Conservation (phyloP, 495 filamentous ascomycete genomes). For the Neurospora terricola region DNA sequence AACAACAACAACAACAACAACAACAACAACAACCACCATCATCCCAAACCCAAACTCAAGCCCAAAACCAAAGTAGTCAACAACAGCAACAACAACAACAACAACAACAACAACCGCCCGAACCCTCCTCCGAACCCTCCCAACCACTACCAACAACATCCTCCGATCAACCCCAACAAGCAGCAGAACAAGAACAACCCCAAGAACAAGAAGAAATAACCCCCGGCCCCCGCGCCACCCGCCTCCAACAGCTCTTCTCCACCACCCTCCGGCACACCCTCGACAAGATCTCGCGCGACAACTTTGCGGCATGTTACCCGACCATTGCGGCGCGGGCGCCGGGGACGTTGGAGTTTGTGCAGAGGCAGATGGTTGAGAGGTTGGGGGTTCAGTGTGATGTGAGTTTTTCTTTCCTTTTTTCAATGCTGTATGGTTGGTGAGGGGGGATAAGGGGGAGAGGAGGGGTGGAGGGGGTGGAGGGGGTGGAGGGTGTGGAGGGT, state of each 20-base stretch:
- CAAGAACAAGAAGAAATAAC: slow-evolving; percentile 36
- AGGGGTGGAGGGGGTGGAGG: too few species aligned
- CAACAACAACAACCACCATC: neutral
- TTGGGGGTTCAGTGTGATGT: slow-evolving; percentile 48
- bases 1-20: slow-evolving; percentile 4
- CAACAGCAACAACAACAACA: neutral
- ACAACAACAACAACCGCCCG: neutral
- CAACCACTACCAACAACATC: neutral
- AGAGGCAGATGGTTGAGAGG: slow-evolving; percentile 58
- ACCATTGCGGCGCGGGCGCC: slow-evolving; percentile 64
- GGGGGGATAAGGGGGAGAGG: too few species aligned
- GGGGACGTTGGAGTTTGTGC: slow-evolving; percentile 53
- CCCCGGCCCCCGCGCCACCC: slow-evolving; percentile 66
- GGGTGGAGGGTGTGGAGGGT: neutral
- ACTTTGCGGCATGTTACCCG: slow-evolving; percentile 84
- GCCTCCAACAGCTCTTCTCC: slow-evolving; percentile 60
- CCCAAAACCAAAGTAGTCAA: too few species aligned
- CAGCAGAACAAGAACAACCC: neutral
- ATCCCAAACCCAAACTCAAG: too few species aligned
- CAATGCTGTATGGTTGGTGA: too few species aligned
- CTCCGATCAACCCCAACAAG: neutral
- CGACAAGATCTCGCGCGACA: slow-evolving; percentile 60
- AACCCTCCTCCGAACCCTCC: neutral
- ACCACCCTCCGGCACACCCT: slow-evolving; percentile 61
- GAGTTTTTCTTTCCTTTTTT: slow-evolving; percentile 3